These are phyloP conservation scores for Erucastrum elatum DNA, from an alignment of 345 rosid genomes.

Conservation along the genomic window DNA sequence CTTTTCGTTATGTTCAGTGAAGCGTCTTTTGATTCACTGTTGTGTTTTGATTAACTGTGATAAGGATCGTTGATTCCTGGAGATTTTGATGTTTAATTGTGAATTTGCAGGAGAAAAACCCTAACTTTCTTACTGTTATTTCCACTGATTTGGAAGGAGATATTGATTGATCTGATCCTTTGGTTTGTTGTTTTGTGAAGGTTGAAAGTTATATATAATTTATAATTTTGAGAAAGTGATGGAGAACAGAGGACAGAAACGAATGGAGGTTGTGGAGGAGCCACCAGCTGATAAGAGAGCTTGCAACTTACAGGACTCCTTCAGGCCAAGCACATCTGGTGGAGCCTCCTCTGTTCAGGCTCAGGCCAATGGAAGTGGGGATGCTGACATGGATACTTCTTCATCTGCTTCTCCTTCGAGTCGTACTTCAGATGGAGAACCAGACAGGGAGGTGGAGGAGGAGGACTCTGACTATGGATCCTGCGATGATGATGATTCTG, in stretches of 20 bases:
- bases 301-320: slow-evolving; percentile 79
- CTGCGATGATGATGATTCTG: slow-evolving; percentile 30
- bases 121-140: not conserved
- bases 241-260: slow-evolving; percentile 93
- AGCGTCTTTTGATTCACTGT: slow-evolving; percentile 9
- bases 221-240: slow-evolving; percentile 35
- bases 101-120: not conserved
- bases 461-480: slow-evolving; percentile 79
- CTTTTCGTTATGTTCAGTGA: slow-evolving; percentile 9
- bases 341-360: slow-evolving; percentile 57
- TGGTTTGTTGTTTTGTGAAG: not conserved
- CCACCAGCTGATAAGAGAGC: slow-evolving; percentile 96
- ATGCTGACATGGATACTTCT: slow-evolving; percentile 85
- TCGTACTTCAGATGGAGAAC: slow-evolving; percentile 66
- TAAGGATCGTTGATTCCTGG: slow-evolving; percentile 13
- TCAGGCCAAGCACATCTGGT: slow-evolving; percentile 66
- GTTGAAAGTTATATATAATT: slow-evolving; percentile 16
- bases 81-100: not conserved
- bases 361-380: slow-evolving; percentile 50
- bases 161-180: slow-evolving; percentile 20
- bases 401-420: slow-evolving; percentile 85
- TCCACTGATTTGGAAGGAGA: slow-evolving; percentile 26
- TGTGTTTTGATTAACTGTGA: not conserved
- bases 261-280: slow-evolving; percentile 66
- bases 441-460: slow-evolving; percentile 62